phyloP scores from a whole-genome alignment of 2,329 filamentous ascomycete species.

The Plenodomus tracheiphilus region DNA sequence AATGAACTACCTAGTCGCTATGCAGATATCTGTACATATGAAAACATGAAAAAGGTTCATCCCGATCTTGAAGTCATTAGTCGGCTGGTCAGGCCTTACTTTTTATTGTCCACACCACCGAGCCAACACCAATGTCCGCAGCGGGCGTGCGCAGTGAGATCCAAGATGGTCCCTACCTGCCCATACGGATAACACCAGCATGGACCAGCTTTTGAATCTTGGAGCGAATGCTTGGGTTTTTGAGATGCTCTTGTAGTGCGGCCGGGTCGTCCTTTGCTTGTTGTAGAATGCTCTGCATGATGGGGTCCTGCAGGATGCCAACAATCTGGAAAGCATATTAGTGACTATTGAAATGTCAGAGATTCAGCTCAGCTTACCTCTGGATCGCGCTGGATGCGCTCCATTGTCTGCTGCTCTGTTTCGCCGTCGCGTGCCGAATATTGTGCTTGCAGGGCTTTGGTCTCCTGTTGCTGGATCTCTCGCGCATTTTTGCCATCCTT shows the following conservation, averaged over 20 bases:
- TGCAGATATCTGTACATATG: slow-evolving; percentile 10
- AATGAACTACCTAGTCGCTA: background rate
- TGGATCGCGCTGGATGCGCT: slow-evolving; percentile 85
- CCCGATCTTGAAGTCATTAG: background rate
- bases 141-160: too few species aligned
- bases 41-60: background rate
- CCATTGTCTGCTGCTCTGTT: slow-evolving; percentile 92
- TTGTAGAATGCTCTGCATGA: slow-evolving; percentile 97
- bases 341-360: background rate
- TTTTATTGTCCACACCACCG: background rate
- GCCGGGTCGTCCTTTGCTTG: slow-evolving; percentile 93
- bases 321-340: slow-evolving; percentile 66
- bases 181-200: slow-evolving; percentile 86
- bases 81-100: background rate
- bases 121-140: background rate
- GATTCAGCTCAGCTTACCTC: slow-evolving; percentile 65
- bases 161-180: slow-evolving; percentile 47
- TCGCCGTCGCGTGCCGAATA: slow-evolving; percentile 90
- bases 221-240: slow-evolving; percentile 78
- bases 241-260: slow-evolving; percentile 95
- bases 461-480: slow-evolving; percentile 91
- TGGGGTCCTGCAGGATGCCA: slow-evolving; percentile 87
- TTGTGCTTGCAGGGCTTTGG: slow-evolving; percentile 90
- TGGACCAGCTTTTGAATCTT: slow-evolving; percentile 96
- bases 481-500: slow-evolving; percentile 77